Evolutionary conservation across 2,329 filamentous ascomycete genomes (phyloP).

Genomic region (Trichoderma sp.): DNA sequence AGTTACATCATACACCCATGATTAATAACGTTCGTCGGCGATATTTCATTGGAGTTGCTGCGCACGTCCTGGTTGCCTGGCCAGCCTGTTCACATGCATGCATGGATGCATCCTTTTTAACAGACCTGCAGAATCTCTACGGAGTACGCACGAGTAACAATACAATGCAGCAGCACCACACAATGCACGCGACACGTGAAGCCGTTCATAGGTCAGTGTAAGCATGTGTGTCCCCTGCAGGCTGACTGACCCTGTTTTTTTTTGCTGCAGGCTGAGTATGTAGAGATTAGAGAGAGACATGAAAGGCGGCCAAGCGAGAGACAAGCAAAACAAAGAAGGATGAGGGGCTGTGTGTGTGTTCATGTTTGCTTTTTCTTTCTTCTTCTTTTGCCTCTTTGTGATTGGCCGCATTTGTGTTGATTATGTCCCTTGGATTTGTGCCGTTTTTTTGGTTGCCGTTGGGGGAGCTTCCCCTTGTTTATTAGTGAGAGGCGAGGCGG

Average conservation of each 20-base stretch:
- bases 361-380: background rate
- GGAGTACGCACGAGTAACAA: background rate
- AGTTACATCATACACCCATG: background rate
- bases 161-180: background rate
- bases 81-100: constrained; percentile 1
- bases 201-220: background rate
- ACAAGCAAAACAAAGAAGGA: background rate
- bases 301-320: background rate
- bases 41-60: constrained; percentile 4
- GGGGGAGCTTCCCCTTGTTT: background rate
- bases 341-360: background rate
- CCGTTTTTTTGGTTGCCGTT: background rate
- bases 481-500: background rate
- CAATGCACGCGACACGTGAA: constrained; percentile 15
- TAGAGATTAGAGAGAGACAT: constrained; percentile 1
- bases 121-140: background rate
- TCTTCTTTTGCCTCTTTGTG: background rate
- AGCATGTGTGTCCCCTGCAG: background rate
- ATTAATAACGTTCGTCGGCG: background rate
- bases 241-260: background rate
- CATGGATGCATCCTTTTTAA: background rate
- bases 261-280: background rate
- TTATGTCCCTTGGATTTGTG: background rate
- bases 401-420: background rate
- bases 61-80: constrained; percentile 1